Base-by-base conservation (phyloP, 2,329 filamentous ascomycete species). In the Cladosporium sp. region DNA sequence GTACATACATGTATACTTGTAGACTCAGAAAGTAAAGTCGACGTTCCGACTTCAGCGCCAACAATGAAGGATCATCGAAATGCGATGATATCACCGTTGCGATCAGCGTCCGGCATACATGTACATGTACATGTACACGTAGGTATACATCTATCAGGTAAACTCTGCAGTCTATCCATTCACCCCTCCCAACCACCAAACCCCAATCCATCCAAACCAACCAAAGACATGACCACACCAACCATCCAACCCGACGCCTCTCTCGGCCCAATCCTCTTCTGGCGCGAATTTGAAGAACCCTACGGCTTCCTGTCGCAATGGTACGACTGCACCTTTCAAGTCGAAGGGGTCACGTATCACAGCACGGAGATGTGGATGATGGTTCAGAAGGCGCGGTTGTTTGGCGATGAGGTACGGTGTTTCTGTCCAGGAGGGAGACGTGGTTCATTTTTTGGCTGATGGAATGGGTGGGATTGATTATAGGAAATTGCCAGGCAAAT, bases 301-400 rank as follows among this genome's bases (percentile, higher is more conserved):
- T 69, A 75, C 27, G 80, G 80, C 36, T 83, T 75, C 66, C 71
- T 86, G n/a, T 81, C 77, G 0, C 82, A 86, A 66, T 86, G 82
- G 82, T 82, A 80, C 60, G 59, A 68, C 44, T 73, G 69, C 15
- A 66, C 72, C 2, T 85, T 83, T 58, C 68, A 61, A 32, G 60
- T 65, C 40, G 60, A 66, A n/a, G 66, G 64, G 18, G 54, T 64
- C 48, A 66, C 51, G 43, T 74, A 74, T 54, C 54, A 56, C 3
- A 69, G 65, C 1, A 66, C 70, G 12, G 72, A 75, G 58, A 72
- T 73, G 70, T 74, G 70, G 69, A 75, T 75, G 72, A 75, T 74
- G 72, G 64, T 72, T n/a, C 61, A 67, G 15, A 74, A 75, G 52
- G 71, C 72, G 27, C 62, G 57, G 32, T 51, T 73, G 0, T 75